Evolutionary conservation across 371 early-diverging fungal species (phyloP).

Genomic region (Zancudomyces culisetae): DNA sequence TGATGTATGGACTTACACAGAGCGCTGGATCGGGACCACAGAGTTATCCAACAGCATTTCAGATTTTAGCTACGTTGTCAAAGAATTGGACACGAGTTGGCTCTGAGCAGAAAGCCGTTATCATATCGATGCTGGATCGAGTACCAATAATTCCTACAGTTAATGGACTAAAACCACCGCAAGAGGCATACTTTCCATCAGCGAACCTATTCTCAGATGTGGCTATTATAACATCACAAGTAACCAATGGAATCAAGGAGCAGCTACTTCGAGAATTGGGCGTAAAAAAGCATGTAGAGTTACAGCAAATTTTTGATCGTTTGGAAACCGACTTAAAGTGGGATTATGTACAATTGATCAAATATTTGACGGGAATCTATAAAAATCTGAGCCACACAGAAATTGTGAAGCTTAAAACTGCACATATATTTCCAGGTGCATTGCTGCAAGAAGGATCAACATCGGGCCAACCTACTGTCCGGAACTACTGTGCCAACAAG

Average conservation of each 20-base stretch:
- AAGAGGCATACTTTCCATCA: constrained; percentile 51
- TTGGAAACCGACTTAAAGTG: constrained; percentile 59
- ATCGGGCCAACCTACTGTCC: neutral
- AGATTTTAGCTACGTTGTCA: neutral
- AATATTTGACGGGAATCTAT: constrained; percentile 53
- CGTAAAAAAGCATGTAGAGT: constrained; percentile 70
- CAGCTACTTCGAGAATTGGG: constrained; percentile 45
- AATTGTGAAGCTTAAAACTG: constrained; percentile 34
- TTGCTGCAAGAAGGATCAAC: constrained; percentile 3
- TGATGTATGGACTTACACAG: neutral
- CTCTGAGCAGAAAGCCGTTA: constrained; percentile 16
- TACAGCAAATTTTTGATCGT: constrained; percentile 70
- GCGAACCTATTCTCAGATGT: constrained; percentile 73
- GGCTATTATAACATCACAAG: constrained; percentile 27
- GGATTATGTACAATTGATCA: constrained; percentile 69
- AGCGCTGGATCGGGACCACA: neutral
- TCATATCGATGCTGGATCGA: constrained; percentile 27
- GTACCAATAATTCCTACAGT: constrained; percentile 52
- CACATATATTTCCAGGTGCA: constrained; percentile 49
- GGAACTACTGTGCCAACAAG: constrained; percentile 36
- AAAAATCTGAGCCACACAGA: constrained; percentile 40
- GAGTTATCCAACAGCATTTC: neutral
- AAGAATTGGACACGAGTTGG: neutral
- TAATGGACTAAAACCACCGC: constrained; percentile 43
- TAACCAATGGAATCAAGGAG: constrained; percentile 32